phyloP scores from a whole-genome alignment of 257 asterid species.

The Solanum etuberosum region DNA sequence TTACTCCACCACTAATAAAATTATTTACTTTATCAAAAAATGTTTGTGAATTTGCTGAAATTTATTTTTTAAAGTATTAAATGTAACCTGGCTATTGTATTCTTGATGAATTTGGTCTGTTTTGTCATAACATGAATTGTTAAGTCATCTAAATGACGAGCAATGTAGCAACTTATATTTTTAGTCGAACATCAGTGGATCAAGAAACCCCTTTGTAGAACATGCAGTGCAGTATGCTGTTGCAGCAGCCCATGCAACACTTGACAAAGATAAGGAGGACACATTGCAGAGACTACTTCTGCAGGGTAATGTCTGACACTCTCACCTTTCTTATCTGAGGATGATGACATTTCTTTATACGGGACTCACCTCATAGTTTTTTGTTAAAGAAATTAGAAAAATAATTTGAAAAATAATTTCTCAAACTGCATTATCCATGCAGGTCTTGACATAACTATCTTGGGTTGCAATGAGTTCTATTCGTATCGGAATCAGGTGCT shows the following conservation, averaged over 20 bases:
- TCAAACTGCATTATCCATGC: constrained; percentile 30
- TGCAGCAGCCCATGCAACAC: constrained; percentile 68
- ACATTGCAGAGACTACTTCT: constrained; percentile 56
- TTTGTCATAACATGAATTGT: neutral
- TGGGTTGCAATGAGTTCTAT: constrained; percentile 92
- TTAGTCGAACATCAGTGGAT: constrained; percentile 46
- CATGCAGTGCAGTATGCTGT: constrained; percentile 75
- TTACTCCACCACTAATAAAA: neutral
- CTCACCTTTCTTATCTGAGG: constrained; percentile 5
- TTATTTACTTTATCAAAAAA: neutral
- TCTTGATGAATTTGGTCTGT: neutral
- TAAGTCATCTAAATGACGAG: neutral
- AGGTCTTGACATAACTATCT: constrained; percentile 86
- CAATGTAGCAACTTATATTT: constrained; percentile 8
- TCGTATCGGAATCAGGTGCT: constrained; percentile 85
- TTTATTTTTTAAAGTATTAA: neutral
- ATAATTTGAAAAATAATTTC: constrained; percentile 10
- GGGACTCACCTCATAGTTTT: neutral
- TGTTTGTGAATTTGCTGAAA: neutral
- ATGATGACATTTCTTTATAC: neutral
- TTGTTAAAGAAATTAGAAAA: neutral
- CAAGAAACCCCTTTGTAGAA: constrained; percentile 93
- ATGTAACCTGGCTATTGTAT: neutral
- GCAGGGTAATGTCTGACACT: constrained; percentile 48
- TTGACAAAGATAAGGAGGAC: constrained; percentile 47